These are phyloP conservation scores for Heterobasidion occidentale DNA, from an alignment of 1,284 basidiomycete species.

Conservation along the genomic window DNA sequence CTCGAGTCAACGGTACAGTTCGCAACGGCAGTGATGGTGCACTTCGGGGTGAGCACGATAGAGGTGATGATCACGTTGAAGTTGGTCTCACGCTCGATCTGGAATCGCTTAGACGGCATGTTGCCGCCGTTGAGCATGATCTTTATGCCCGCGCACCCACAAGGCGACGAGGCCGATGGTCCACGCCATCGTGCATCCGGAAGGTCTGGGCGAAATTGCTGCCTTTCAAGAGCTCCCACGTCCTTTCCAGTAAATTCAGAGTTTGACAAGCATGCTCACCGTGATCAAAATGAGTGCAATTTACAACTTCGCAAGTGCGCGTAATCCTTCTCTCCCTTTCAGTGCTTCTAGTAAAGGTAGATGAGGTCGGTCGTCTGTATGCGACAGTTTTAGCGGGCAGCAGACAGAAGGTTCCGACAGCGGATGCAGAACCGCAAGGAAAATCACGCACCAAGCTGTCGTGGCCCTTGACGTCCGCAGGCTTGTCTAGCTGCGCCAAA, in stretches of 20 bases:
- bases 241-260: too few relatives aligned
- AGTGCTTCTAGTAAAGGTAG: conserved; percentile 86
- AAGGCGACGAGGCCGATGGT: conserved; percentile 91
- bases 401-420: conserved; percentile 1
- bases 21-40: conserved; percentile 63
- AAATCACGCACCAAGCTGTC: conserved; percentile 74
- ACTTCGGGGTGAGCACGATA: conserved; percentile 72
- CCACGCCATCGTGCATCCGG: conserved; percentile 44
- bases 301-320: too few relatives aligned
- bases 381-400: not conserved
- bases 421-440: not conserved
- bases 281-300: too few relatives aligned
- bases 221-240: too few relatives aligned
- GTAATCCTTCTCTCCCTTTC: conserved; percentile 34
- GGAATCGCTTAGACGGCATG: conserved; percentile 88
- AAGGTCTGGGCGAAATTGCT: too few relatives aligned
- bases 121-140: conserved; percentile 96
- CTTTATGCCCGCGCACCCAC: conserved; percentile 91
- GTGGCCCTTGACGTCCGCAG: conserved; percentile 83
- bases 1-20: conserved; percentile 67
- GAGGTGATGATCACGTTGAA: conserved; percentile 98
- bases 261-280: too few relatives aligned
- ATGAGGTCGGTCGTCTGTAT: conserved; percentile 84
- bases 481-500: conserved; percentile 75
- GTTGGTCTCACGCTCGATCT: conserved; percentile 98